Base-by-base conservation (phyloP, 2,329 filamentous ascomycete species). In the Knufia petricola region DNA sequence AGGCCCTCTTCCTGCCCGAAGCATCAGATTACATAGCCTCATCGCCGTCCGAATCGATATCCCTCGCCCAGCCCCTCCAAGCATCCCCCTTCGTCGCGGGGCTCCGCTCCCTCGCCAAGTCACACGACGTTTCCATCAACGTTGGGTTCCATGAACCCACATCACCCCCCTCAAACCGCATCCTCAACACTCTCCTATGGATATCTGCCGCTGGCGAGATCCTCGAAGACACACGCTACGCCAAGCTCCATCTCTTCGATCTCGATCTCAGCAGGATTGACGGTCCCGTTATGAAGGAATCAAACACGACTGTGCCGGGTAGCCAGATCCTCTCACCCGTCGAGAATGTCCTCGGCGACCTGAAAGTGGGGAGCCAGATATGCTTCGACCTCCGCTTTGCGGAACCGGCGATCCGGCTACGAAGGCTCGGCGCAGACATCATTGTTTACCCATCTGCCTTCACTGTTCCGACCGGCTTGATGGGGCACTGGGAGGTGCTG, bases 161-260 rank as follows among this genome's bases (percentile, higher is more conserved):
- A 15, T 60, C 71, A 1, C 69, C 68, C 49, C 49, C 65, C 13
- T 66, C 64, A 15, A 69, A 71, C 32, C 72, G 74, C 48, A 73
- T 85, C 32, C 77, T 75, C 52, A 85, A 85, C 60, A 79, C 76
- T 0, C 68, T 81, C 23, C 69, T 85, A 39, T 85, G 81, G 79
- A 85, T 86, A 54, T 68, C 80, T 57, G 72, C 75, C 36, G 59
- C 69, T 0, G 82, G 82, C 1, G 61, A 71, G 3, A 79, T 85
- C 23, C 47, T 53, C 13, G 34, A 37, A 13, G 65, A 67, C 1
- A 73, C 81, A 12, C 69, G 74, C 17, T 95, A 95, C 67, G 84
- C 94, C 64, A 96, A 96, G 65, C 69, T 95, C 26, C 89, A 95
- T 64, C 75, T 95, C 12, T 95, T 96, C 66, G 87, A 95, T 64